Percentiles rank a stretch among this genome's conserved stretches.
phyloP scores from a whole-genome alignment of 2,329 filamentous ascomycete species.

The Colletotrichum tofieldiae region DNA sequence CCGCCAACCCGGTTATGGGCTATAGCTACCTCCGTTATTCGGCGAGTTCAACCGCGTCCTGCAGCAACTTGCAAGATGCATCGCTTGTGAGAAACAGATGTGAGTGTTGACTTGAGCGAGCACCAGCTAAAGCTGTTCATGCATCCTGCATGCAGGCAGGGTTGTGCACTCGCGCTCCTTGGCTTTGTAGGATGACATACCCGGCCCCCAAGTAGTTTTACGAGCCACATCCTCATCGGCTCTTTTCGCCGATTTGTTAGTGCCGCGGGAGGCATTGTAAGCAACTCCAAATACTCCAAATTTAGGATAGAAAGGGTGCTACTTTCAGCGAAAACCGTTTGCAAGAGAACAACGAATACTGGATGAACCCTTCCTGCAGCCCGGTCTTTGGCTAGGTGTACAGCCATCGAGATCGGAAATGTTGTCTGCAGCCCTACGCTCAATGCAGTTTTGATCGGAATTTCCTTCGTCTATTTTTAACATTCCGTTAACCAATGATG shows the following conservation, averaged over 20 bases:
- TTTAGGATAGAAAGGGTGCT: background rate
- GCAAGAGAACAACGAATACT: background rate
- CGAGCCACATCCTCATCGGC: constrained; percentile 2
- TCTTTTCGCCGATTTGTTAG: constrained; percentile 3
- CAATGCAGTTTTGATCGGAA: background rate
- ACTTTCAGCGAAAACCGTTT: background rate
- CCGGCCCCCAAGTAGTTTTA: background rate
- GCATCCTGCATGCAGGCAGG: constrained; percentile 3
- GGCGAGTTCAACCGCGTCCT: background rate
- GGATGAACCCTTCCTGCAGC: background rate
- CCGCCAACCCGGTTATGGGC: background rate
- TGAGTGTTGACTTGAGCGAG: background rate
- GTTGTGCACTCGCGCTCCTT: background rate
- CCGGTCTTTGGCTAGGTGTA: background rate
- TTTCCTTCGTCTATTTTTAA: background rate
- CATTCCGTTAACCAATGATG: background rate
- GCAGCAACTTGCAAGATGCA: background rate
- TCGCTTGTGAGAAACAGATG: background rate
- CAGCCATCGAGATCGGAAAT: background rate
- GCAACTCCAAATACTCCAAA: constrained; percentile 1
- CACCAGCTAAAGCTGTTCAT: background rate
- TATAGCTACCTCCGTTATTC: no score
- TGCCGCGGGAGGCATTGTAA: background rate
- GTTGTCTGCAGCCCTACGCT: background rate
- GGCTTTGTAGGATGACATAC: constrained; percentile 10